These are phyloP conservation scores for Botrytis fragariae DNA, from an alignment of 2,329 filamentous ascomycete species.

Conservation along the genomic window DNA sequence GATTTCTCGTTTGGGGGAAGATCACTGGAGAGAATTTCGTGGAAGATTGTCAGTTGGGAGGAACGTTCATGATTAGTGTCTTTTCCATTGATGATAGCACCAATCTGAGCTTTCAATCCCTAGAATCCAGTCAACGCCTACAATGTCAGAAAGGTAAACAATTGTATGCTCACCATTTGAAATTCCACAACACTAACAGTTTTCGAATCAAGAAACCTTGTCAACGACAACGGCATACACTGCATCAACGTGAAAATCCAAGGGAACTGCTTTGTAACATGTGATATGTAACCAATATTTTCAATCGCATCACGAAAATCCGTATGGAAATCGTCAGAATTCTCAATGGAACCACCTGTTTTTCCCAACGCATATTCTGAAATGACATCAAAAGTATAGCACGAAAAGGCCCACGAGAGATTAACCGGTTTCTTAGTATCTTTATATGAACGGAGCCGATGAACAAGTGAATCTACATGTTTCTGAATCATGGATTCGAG, in stretches of 20 bases:
- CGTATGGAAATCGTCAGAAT: slow-evolving; percentile 12
- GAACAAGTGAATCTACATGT: slow-evolving; percentile 20
- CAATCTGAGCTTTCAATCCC: slow-evolving; percentile 39
- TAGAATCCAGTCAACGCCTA: slow-evolving; percentile 26
- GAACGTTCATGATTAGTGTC: slow-evolving; percentile 19
- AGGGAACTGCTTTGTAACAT: background rate
- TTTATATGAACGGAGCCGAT: slow-evolving; percentile 19
- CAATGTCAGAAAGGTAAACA: background rate
- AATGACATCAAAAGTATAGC: slow-evolving; percentile 30
- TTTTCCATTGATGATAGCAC: slow-evolving; percentile 3
- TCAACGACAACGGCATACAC: background rate
- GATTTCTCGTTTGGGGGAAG: slow-evolving; percentile 41
- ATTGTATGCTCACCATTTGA: slow-evolving; percentile 18
- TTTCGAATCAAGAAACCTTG: background rate
- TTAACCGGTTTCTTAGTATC: slow-evolving; percentile 13
- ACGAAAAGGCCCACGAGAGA: slow-evolving; percentile 16
- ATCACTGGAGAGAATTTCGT: slow-evolving; percentile 32
- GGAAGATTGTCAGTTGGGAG: slow-evolving; percentile 32
- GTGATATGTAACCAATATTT: slow-evolving; percentile 16
- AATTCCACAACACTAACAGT: slow-evolving; percentile 1
- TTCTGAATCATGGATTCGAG: slow-evolving; percentile 29
- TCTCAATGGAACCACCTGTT: slow-evolving; percentile 22
- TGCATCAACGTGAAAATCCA: slow-evolving; percentile 16
- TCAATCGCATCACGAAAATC: slow-evolving; percentile 3
- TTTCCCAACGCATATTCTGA: slow-evolving; percentile 34